Evolutionary conservation across 805 yeast genomes (phyloP).

Genomic region (Sporopachydermia quercuum): DNA sequence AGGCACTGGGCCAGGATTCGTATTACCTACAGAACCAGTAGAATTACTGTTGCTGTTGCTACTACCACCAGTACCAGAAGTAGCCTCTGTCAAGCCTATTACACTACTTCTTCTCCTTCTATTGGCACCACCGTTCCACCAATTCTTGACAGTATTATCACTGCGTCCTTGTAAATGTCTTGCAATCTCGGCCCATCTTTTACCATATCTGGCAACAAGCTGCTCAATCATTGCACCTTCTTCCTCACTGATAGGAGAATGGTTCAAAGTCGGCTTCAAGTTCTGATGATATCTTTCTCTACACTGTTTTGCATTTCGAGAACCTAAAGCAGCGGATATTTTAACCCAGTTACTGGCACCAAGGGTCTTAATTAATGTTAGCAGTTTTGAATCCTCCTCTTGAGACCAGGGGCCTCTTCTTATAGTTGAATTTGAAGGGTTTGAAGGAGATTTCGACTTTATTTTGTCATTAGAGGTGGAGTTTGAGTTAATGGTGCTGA

Average conservation of each 20-base stretch:
- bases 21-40: no score
- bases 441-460: no score
- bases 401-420: conserved; percentile 85
- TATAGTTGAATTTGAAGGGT: no score
- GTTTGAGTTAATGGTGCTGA: no score
- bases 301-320: conserved; percentile 84
- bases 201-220: conserved; percentile 65
- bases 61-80: conserved; percentile 9
- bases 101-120: conserved; percentile 45
- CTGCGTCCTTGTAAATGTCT: conserved; percentile 74
- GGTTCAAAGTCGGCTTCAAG: conserved; percentile 68
- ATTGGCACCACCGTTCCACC: conserved; percentile 96
- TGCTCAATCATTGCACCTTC: conserved; percentile 75
- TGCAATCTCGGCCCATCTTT: conserved; percentile 89
- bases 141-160: conserved; percentile 86
- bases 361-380: conserved; percentile 51
- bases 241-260: conserved; percentile 70
- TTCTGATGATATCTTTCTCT: conserved; percentile 87
- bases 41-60: neutral
- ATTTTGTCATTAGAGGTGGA: no score
- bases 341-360: conserved; percentile 87
- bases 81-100: conserved; percentile 7
- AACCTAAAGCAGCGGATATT: conserved; percentile 54
- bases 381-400: conserved; percentile 59
- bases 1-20: no score